Evolutionary conservation across 176 grass and related monocot species (phyloP).

Genomic region (Raddia distichophylla): DNA sequence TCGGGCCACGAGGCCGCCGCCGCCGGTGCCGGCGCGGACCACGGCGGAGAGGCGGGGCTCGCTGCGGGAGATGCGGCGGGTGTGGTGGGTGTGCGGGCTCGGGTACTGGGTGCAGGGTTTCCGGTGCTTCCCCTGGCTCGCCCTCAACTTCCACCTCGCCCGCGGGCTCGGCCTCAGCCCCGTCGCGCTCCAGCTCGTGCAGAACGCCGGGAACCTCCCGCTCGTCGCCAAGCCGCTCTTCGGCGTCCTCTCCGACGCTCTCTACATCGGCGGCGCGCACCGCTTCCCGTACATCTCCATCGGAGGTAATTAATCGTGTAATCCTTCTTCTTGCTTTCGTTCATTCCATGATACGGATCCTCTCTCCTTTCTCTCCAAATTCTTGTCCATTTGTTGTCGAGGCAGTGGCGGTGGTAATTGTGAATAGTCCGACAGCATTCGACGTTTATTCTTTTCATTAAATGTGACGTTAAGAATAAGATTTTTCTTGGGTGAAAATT

Average conservation of each 20-base stretch:
- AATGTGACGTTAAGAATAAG: background rate
- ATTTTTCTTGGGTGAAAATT: background rate
- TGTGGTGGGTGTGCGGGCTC: slow-evolving; percentile 75
- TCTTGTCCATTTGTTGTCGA: background rate
- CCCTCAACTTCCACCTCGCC: slow-evolving; percentile 80
- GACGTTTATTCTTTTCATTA: background rate
- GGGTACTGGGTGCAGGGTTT: slow-evolving; percentile 95
- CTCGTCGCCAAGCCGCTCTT: slow-evolving; percentile 86
- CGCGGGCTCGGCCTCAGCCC: slow-evolving; percentile 60
- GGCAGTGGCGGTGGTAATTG: background rate
- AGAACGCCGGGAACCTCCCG: slow-evolving; percentile 69
- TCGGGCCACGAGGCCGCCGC: background rate
- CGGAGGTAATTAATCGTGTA: slow-evolving; percentile 45
- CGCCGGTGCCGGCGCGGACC: background rate
- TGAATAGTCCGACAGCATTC: background rate
- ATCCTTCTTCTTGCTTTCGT: background rate
- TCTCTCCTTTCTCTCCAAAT: background rate
- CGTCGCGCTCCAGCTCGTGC: slow-evolving; percentile 64
- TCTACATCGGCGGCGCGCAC: slow-evolving; percentile 57
- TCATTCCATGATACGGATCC: background rate
- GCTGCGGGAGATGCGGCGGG: slow-evolving; percentile 50
- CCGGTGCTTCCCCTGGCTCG: slow-evolving; percentile 92
- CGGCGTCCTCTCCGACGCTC: slow-evolving; percentile 71
- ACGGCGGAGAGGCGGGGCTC: slow-evolving; percentile 19
- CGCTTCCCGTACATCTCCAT: slow-evolving; percentile 73